Conservation (phyloP, 495 filamentous ascomycete species). For the Symbiotaphrina buchneri region DNA sequence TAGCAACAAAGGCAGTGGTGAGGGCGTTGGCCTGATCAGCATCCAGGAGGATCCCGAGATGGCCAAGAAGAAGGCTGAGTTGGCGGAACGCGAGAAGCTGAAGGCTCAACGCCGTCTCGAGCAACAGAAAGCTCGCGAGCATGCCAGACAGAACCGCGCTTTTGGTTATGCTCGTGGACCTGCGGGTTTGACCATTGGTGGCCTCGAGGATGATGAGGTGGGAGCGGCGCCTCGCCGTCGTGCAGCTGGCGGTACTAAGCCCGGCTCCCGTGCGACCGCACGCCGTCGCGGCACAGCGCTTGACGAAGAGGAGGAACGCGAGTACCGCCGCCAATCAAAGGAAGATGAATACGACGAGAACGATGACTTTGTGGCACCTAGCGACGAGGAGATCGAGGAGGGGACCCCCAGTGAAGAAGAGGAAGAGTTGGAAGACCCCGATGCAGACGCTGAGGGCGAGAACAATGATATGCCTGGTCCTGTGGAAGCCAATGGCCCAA, state of each 20-base stretch:
- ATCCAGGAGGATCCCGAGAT: constrained; percentile 61
- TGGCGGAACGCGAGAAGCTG: constrained; percentile 12
- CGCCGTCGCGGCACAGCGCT: too few relatives aligned
- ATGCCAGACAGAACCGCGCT: constrained; percentile 31
- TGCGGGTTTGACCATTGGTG: constrained; percentile 46
- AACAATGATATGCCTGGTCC: too few relatives aligned
- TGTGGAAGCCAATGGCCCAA: too few relatives aligned
- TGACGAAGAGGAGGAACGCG: constrained; percentile 7
- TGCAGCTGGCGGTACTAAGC: neutral
- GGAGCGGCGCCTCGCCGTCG: neutral
- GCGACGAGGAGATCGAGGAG: constrained; percentile 31
- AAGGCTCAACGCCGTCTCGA: constrained; percentile 8
- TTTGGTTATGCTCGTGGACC: constrained; percentile 20
- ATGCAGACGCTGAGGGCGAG: constrained; percentile 7
- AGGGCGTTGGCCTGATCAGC: constrained; percentile 29
- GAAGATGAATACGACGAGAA: constrained; percentile 57
- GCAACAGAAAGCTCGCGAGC: constrained; percentile 29
- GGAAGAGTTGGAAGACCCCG: constrained; percentile 24
- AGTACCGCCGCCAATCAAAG: neutral
- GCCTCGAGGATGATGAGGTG: constrained; percentile 45
- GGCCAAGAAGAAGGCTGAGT: constrained; percentile 49
- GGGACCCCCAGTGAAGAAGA: constrained; percentile 32
- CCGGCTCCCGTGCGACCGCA: too few relatives aligned
- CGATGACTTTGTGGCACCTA: constrained; percentile 24
- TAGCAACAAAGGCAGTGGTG: constrained; percentile 32